Evolutionary conservation across 2,329 filamentous ascomycete genomes (phyloP).

Genomic region (Ophiostoma sp.): DNA sequence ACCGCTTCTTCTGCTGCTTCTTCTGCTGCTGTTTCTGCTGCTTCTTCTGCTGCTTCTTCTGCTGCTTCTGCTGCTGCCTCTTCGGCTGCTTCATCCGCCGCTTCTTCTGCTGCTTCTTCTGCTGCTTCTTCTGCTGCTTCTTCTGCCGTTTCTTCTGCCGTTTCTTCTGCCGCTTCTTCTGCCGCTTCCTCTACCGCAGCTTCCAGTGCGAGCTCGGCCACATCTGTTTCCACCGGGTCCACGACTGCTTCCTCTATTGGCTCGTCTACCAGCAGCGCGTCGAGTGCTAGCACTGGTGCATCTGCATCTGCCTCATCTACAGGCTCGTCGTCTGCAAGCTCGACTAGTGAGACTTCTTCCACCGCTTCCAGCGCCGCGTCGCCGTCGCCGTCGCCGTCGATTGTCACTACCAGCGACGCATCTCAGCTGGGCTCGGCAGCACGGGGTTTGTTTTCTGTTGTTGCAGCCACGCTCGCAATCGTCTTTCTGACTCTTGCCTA

Average conservation of each 20-base stretch:
- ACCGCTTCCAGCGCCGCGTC: not conserved
- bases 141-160: not conserved
- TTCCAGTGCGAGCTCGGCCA: not conserved
- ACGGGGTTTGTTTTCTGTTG: not conserved
- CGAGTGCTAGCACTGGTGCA: constrained; percentile 4
- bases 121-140: not conserved
- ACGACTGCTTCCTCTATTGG: not conserved
- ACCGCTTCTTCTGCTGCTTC: not conserved
- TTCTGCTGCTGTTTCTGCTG: not conserved
- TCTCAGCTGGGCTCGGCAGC: not conserved
- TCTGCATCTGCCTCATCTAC: not conserved
- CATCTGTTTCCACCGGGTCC: not conserved
- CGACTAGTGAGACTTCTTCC: not conserved
- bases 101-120: not conserved
- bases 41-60: not conserved
- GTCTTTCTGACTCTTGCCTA: not conserved
- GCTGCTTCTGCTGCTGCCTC: not conserved
- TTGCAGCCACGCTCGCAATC: not conserved
- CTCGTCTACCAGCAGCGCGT: not conserved
- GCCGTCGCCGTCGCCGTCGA: not conserved
- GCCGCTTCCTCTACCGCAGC: not conserved
- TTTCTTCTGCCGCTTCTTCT: not conserved
- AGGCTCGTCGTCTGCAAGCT: not conserved
- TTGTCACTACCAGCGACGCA: not conserved
- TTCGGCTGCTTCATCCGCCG: not conserved